Conservation (phyloP, 1,284 basidiomycete genomes). For the Pholiota adiposa region DNA sequence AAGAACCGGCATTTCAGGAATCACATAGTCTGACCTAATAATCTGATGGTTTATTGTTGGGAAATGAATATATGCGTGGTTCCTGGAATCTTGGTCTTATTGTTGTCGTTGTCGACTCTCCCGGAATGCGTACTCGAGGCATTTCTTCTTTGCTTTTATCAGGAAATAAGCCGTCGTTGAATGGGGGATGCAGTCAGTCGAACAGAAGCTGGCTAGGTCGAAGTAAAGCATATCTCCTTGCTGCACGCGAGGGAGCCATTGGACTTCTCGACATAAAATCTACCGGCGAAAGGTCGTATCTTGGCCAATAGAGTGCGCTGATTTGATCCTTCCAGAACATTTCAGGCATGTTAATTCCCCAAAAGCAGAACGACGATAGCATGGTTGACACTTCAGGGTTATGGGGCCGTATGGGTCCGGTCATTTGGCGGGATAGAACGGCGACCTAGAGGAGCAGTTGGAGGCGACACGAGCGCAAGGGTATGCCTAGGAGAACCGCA, state of each 20-base stretch:
- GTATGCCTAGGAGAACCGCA: neutral
- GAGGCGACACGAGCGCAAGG: neutral
- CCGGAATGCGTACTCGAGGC: conserved; percentile 4
- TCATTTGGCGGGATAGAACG: neutral
- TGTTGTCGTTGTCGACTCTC: conserved; percentile 31
- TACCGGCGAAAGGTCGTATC: neutral
- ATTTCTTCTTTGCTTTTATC: conserved; percentile 20
- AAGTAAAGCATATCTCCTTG: neutral
- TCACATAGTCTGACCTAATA: conserved; percentile 32
- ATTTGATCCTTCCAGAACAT: neutral
- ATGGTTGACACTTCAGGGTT: neutral
- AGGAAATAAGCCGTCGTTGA: conserved; percentile 17
- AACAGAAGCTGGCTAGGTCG: neutral
- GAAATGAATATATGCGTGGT: conserved; percentile 32
- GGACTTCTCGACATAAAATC: neutral
- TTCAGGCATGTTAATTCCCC: neutral
- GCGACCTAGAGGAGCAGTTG: neutral
- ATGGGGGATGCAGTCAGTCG: conserved; percentile 3
- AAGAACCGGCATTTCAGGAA: conserved; percentile 5
- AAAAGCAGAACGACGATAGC: neutral
- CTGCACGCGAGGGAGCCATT: neutral
- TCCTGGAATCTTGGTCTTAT: conserved; percentile 47
- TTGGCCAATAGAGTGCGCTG: neutral
- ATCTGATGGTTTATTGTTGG: conserved; percentile 39
- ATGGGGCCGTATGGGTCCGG: neutral